phyloP scores from a whole-genome alignment of 2,329 filamentous ascomycete genomes.

The Colletotrichum spinosum region DNA sequence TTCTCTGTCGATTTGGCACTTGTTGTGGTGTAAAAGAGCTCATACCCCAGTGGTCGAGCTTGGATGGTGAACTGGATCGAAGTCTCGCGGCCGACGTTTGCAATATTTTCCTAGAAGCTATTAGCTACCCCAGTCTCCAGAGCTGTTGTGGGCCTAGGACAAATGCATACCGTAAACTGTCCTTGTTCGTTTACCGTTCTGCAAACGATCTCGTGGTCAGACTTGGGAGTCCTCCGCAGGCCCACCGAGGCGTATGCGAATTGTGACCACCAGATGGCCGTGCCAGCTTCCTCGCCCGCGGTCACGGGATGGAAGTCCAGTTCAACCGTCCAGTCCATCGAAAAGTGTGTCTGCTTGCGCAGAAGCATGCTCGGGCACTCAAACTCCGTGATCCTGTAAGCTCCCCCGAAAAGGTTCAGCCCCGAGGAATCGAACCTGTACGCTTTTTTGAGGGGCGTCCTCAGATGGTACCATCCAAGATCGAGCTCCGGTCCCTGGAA shows the following conservation, averaged over 20 bases:
- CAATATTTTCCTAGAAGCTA: neutral
- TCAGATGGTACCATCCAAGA: neutral
- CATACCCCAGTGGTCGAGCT: neutral
- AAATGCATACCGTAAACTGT: neutral
- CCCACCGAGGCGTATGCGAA: neutral
- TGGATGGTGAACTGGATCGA: neutral
- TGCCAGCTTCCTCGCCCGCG: neutral
- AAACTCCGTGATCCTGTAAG: neutral
- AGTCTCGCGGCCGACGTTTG: neutral
- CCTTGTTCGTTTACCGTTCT: neutral
- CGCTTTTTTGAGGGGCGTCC: neutral
- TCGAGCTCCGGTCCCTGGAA: neutral
- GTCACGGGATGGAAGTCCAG: neutral
- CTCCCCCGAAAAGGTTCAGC: neutral
- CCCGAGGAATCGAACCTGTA: neutral
- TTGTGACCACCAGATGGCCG: conserved; percentile 7
- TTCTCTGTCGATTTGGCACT: fast-evolving
- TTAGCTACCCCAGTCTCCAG: no score
- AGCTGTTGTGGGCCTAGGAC: neutral
- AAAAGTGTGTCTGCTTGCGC: neutral
- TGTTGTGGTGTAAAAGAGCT: neutral
- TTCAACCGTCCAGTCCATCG: conserved; percentile 1
- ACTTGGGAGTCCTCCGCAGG: neutral
- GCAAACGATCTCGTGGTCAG: neutral
- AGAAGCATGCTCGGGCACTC: conserved; percentile 2